A percentile compares a stretch with the other conserved stretches of the same genome.
phyloP scores from a whole-genome alignment of 2,329 filamentous ascomycete genomes.

The Aspergillus pseudoviridinutans region DNA sequence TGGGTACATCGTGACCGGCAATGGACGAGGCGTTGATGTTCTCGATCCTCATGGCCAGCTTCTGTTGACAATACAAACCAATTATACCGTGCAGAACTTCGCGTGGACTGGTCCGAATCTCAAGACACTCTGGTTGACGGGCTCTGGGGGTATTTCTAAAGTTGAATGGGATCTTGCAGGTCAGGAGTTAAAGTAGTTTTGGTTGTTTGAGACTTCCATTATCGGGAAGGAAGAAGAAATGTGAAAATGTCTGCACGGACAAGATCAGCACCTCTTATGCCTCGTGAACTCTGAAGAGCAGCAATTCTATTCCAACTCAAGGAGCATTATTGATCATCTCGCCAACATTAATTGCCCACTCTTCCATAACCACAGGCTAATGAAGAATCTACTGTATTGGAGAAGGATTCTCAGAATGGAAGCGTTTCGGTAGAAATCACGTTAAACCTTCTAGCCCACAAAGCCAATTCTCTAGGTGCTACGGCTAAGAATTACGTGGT shows the following conservation, averaged over 20 bases:
- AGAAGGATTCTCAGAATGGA: neutral
- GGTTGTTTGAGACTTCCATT: neutral
- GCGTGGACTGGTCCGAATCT: constrained; percentile 40
- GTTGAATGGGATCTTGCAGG: constrained; percentile 37
- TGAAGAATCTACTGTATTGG: neutral
- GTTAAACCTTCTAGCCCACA: neutral
- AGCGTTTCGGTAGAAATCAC: neutral
- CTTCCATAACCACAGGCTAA: neutral
- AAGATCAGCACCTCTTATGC: neutral
- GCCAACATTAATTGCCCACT: neutral
- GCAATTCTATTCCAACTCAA: neutral
- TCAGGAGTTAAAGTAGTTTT: constrained; percentile 22
- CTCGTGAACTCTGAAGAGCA: neutral
- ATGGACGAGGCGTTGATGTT: constrained; percentile 40
- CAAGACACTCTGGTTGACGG: constrained; percentile 40
- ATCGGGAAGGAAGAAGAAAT: neutral
- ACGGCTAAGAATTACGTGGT: neutral
- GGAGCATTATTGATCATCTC: neutral
- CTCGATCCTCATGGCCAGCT: constrained; percentile 36
- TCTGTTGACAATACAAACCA: constrained; percentile 41
- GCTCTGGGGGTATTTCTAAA: constrained; percentile 35
- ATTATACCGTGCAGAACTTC: constrained; percentile 44
- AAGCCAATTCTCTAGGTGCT: neutral
- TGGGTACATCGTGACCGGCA: constrained; percentile 39
- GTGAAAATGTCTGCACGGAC: neutral